Evolutionary conservation across 169 alveolate genomes (phyloP).

Genomic region (Ichthyophthirius multifiliis): DNA sequence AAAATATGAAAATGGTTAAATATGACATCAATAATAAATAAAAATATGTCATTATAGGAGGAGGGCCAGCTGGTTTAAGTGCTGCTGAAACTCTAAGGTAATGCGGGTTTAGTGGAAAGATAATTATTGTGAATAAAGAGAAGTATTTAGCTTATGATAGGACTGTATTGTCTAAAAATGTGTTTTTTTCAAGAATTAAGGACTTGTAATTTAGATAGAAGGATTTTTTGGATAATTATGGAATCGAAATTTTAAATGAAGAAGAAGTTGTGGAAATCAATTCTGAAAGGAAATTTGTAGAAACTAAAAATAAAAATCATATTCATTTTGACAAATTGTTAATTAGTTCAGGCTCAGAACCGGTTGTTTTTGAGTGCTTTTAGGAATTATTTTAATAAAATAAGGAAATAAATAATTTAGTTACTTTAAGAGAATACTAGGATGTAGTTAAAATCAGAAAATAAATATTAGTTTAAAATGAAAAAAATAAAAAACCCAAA

Average conservation of each 20-base stretch:
- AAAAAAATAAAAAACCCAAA: conserved; percentile 30
- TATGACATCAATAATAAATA: conserved; percentile 34
- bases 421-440: too few relatives aligned
- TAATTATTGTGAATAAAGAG: conserved; percentile 45
- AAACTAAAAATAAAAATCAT: conserved; percentile 11
- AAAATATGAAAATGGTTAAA: conserved; percentile 41
- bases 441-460: too few relatives aligned
- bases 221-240: conserved; percentile 35
- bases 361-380: conserved; percentile 20
- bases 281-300: neutral
- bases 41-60: conserved; percentile 59
- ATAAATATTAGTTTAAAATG: too few relatives aligned
- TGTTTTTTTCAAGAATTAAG: conserved; percentile 1
- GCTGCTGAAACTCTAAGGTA: conserved; percentile 70
- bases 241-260: conserved; percentile 24
- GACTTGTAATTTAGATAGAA: conserved; percentile 33
- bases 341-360: conserved; percentile 62
- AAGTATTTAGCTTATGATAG: conserved; percentile 55
- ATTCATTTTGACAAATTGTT: conserved; percentile 52
- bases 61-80: conserved; percentile 58
- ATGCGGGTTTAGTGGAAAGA: conserved; percentile 52
- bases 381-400: too few relatives aligned
- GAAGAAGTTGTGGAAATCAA: conserved; percentile 36
- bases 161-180: conserved; percentile 48
- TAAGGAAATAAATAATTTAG: too few relatives aligned